These are phyloP conservation scores for Seiridium cupressi DNA, from an alignment of 2,329 filamentous ascomycete genomes.

Conservation along the genomic window DNA sequence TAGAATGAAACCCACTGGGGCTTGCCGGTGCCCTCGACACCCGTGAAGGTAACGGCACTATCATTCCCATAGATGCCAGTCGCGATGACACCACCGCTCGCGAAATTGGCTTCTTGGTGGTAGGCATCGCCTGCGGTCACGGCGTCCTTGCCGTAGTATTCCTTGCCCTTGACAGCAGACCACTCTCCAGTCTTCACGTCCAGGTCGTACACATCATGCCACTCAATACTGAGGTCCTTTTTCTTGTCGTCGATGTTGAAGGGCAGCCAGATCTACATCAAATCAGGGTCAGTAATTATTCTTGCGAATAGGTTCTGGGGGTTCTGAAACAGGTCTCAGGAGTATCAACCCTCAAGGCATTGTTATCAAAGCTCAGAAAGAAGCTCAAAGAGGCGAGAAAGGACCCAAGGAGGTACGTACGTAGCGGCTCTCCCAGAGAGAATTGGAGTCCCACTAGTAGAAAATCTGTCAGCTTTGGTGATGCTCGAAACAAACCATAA, in stretches of 20 bases:
- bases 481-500: neutral
- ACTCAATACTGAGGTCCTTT: conserved; percentile 46
- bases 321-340: no score
- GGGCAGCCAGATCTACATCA: conserved; percentile 59
- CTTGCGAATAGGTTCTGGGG: no score
- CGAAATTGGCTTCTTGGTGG: conserved; percentile 56
- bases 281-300: no score
- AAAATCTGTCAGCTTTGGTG: neutral
- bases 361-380: no score
- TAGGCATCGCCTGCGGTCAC: conserved; percentile 44
- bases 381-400: no score
- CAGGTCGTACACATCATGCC: conserved; percentile 57
- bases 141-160: conserved; percentile 45
- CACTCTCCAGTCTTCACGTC: conserved; percentile 50
- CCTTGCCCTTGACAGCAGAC: conserved; percentile 41
- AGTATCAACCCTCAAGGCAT: no score
- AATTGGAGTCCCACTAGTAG: conserved; percentile 49
- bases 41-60: conserved; percentile 49
- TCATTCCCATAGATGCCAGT: conserved; percentile 55
- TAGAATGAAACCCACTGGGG: conserved; percentile 58
- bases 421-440: conserved; percentile 55
- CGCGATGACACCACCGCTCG: conserved; percentile 41
- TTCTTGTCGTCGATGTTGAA: conserved; percentile 49
- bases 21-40: conserved; percentile 46
- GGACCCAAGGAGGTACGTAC: no score